Evolutionary conservation across 106 monocot species (phyloP), one percentile per base, ranked within the genome.

Genomic region (Dendrobium huoshanense): DNA sequence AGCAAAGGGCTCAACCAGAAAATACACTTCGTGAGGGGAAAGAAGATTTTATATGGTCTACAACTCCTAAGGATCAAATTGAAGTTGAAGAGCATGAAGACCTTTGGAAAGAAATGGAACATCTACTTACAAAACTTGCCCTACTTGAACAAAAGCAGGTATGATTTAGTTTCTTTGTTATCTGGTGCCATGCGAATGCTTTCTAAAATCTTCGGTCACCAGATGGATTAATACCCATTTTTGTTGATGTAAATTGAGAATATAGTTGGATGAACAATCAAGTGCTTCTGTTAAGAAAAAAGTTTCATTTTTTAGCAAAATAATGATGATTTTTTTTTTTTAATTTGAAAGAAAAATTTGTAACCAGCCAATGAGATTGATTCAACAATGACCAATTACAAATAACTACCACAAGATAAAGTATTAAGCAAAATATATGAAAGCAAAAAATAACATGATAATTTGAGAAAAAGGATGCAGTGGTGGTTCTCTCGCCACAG

Each of bases 81-180:
- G 82, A 87, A 78, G 61, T 70, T 61, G 79, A 83, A 58, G 87
- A 91, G 54, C 70, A 89, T 78, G 87, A 87, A 79, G 87, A 89
- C 13, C 77, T 94, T 45, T 94, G 91, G 91, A 86, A 88, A 76
- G 89, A 94, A 80, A 91, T 89, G 94, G 91, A 94, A 20, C 80
- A 87, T 72, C 83, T 84, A 41, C 77, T 94, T 44, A 77, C 67
- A 20, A 87, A 83, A 44, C 73, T 89, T 81, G 47, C 86, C 41
- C 75, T 89, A 81, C 81, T 83, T 77, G 89, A 89, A 22, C n/a
- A 64, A 59, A 56, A 91, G 77, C 84, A 83, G 87, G 89, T 87
- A 78, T n/a, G 16, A 18, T 68, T 9, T 17, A 31, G 54, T 74
- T 80, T 81, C 64, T 27, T 42, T 45, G 41, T 11, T 5, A 3